A percentile compares a stretch with the other conserved stretches of the same genome.
These are phyloP conservation scores for Puya raimondii DNA, from an alignment of 176 grass and related monocot genomes.

Conservation along the genomic window DNA sequence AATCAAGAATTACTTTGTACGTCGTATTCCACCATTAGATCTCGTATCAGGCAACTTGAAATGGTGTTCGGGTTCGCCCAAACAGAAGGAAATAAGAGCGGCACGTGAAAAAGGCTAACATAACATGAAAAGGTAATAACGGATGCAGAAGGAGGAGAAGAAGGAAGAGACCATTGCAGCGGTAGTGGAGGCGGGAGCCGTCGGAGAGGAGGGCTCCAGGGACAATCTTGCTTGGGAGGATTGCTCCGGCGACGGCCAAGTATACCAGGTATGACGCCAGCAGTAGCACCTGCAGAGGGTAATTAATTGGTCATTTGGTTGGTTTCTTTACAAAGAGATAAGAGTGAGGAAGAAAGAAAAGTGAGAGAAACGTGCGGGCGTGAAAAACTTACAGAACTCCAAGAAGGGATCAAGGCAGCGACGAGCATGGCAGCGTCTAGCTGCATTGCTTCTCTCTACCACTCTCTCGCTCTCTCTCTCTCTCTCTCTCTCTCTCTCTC, in stretches of 20 bases:
- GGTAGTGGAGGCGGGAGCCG: conserved; percentile 78
- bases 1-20: too few species aligned
- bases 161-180: conserved; percentile 56
- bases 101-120: too few species aligned
- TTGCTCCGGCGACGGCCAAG: conserved; percentile 50
- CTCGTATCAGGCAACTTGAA: too few species aligned
- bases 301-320: not conserved
- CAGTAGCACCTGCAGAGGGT: conserved; percentile 38
- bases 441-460: conserved; percentile 12
- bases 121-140: too few species aligned
- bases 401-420: conserved; percentile 40
- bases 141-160: not conserved
- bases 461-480: too few species aligned
- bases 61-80: too few species aligned
- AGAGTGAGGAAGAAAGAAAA: not conserved
- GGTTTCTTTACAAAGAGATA: too few species aligned
- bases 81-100: conserved; percentile 1
- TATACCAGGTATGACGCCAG: conserved; percentile 60
- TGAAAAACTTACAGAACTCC: conserved; percentile 29
- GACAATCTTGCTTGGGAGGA: conserved; percentile 76
- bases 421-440: conserved; percentile 29
- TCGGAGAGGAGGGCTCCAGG: conserved; percentile 63
- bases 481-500: too few species aligned
- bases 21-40: too few species aligned
- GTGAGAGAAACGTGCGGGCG: not conserved